Evolutionary conservation across 805 yeast species (phyloP), one percentile per base, ranked within the genome.

Genomic region (Hanseniaspora hatyaiensis): DNA sequence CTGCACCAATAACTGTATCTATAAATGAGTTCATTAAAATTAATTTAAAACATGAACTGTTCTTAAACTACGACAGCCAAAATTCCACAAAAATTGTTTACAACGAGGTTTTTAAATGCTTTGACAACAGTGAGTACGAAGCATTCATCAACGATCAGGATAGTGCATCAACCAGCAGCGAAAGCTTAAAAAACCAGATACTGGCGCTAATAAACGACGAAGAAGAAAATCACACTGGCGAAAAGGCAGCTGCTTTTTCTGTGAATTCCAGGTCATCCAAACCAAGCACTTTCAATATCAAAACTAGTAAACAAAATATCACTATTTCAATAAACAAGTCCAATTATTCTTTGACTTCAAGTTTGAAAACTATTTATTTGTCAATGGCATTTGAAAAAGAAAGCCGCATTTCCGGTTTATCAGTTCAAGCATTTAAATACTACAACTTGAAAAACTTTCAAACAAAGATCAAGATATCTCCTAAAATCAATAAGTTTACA

Each of bases 401-500:
- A 15, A n/a, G 31, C 19, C n/a, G n/a, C 13, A 20, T 45, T 1
- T 45, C 49, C 8, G 49, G 36, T n/a, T 15, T 45, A 11, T 45
- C 49, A 15, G 31, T 32, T 2, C 49, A 45, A 20, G 19, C 37
- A 4, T 45, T 23, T 16, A 45, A 31, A 22, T 23, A 20, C 5
- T 36, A 40, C n/a, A 30, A 24, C 13, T 2, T 31, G 4, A 12
- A 16, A 1, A 26, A 37, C 22, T 26, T 37, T 9, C 18, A 37
- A 37, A 26, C 29, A 3, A 45, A 29, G 6, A 19, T 22, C 6
- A 45, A 45, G n/a, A 32, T 30, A 4, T 45, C 49, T 8, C 42
- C 40, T 8, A 36, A 37, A 19, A 8, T 45, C 4, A 42, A 45
- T 15, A 45, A 45, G 18, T 37, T 45, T 22, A 31, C 38, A 12